Evolutionary conservation across 2,329 filamentous ascomycete species (phyloP).

Genomic region (Cladosporium sp.): DNA sequence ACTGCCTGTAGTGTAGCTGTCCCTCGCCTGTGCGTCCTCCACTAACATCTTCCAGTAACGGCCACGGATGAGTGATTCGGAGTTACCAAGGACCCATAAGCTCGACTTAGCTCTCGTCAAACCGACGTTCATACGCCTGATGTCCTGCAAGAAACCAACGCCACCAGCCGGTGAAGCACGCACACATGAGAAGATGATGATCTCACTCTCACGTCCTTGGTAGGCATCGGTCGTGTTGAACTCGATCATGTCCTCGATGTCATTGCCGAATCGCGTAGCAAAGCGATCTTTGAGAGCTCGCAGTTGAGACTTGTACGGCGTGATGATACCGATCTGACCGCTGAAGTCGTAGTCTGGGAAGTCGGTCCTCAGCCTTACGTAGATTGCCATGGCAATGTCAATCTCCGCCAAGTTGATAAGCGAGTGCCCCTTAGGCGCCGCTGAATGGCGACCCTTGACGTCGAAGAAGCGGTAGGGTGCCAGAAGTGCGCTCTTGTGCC

Average conservation of each 20-base stretch:
- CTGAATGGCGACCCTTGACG: conserved; percentile 81
- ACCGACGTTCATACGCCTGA: conserved; percentile 98
- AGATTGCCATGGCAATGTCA: conserved; percentile 81
- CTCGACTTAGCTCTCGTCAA: conserved; percentile 95
- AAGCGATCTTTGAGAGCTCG: conserved; percentile 77
- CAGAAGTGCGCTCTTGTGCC: conserved; percentile 80
- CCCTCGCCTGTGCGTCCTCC: conserved; percentile 71
- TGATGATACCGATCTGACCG: conserved; percentile 93
- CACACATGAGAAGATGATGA: conserved; percentile 99
- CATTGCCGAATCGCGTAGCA: conserved; percentile 67
- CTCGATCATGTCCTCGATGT: conserved; percentile 76
- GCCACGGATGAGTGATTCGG: conserved; percentile 78
- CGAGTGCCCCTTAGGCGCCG: conserved; percentile 80
- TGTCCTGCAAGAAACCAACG: conserved; percentile 97
- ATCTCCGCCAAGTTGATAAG: conserved; percentile 87
- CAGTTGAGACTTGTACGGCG: conserved; percentile 93
- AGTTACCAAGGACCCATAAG: conserved; percentile 94
- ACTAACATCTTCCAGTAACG: conserved; percentile 90
- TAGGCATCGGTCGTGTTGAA: conserved; percentile 99
- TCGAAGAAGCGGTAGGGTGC: conserved; percentile 97
- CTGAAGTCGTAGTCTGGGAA: conserved; percentile 67
- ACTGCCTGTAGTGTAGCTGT: conserved; percentile 73
- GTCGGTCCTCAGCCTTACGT: conserved; percentile 74
- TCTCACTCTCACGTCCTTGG: conserved; percentile 92
- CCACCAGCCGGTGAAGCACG: conserved; percentile 88